These are phyloP conservation scores for Verticillium nubilum DNA, from an alignment of 2,329 filamentous ascomycete species.

Conservation along the genomic window DNA sequence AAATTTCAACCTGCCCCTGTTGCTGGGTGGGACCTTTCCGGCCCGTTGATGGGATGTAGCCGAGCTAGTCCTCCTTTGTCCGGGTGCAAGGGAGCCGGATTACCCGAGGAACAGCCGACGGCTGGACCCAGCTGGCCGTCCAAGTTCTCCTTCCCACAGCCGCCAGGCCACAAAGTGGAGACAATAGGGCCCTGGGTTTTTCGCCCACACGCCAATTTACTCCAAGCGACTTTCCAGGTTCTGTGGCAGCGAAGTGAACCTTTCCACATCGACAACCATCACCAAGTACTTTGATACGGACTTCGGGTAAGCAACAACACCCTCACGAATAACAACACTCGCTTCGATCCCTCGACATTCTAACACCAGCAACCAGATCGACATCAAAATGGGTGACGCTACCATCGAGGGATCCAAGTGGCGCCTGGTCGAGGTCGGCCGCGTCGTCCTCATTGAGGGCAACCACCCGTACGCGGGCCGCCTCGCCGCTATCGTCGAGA, in stretches of 20 bases:
- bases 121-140: background rate
- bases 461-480: slow-evolving; percentile 76
- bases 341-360: slow-evolving; percentile 15
- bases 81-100: background rate
- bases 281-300: background rate
- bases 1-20: background rate
- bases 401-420: slow-evolving; percentile 77
- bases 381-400: slow-evolving; percentile 75
- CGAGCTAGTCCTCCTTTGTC: background rate
- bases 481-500: slow-evolving; percentile 94
- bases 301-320: slow-evolving; percentile 2
- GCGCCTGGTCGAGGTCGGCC: slow-evolving; percentile 98
- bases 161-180: background rate
- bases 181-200: background rate
- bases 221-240: background rate
- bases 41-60: background rate
- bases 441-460: slow-evolving; percentile 84
- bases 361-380: slow-evolving; percentile 38
- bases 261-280: background rate
- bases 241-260: background rate
- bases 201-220: background rate
- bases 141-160: background rate
- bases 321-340: slow-evolving; percentile 12
- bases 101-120: background rate
- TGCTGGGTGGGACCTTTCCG: background rate